A percentile compares a stretch with the other conserved stretches of the same genome.
phyloP scores from a whole-genome alignment of 2,329 filamentous ascomycete genomes.

The Fusarium verrucosum region DNA sequence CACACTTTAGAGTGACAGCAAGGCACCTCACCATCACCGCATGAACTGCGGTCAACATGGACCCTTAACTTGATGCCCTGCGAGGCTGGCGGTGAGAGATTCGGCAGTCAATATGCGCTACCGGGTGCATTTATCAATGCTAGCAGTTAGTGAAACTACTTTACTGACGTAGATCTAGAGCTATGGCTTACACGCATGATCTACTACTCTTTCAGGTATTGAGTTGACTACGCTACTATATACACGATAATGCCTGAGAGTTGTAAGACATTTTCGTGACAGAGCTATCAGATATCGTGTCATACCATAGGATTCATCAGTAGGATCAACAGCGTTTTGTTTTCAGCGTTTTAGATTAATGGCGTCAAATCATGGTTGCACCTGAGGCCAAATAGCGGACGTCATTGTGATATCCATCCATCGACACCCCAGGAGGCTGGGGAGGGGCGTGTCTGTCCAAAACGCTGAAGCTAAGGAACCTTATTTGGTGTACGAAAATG shows the following conservation, averaged over 20 bases:
- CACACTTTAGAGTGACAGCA: conserved; percentile 2
- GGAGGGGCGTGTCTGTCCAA: conserved; percentile 1
- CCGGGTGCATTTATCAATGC: not conserved
- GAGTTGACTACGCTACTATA: not conserved
- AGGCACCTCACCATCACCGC: conserved; percentile 8
- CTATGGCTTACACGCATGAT: conserved; percentile 13
- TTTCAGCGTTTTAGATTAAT: not conserved
- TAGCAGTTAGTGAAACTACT: not conserved
- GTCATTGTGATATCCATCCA: conserved; percentile 13
- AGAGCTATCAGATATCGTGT: not conserved
- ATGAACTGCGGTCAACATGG: conserved; percentile 9
- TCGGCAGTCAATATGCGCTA: not conserved
- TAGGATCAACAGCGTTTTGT: not conserved
- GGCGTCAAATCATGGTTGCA: conserved; percentile 1
- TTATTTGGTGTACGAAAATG: not conserved
- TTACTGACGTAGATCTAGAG: not conserved
- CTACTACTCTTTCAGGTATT: not conserved
- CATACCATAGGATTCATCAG: not conserved
- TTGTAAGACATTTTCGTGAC: not conserved
- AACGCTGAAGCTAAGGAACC: conserved; percentile 3
- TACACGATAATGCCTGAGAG: not conserved
- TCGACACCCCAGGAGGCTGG: not conserved
- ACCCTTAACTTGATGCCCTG: conserved; percentile 3
- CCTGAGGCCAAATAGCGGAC: conserved; percentile 10
- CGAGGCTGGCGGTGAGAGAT: conserved; percentile 19